A percentile compares a stretch with the other conserved stretches of the same genome.
phyloP scores from a whole-genome alignment of 305 asterid species.

The Petunia hybrid region DNA sequence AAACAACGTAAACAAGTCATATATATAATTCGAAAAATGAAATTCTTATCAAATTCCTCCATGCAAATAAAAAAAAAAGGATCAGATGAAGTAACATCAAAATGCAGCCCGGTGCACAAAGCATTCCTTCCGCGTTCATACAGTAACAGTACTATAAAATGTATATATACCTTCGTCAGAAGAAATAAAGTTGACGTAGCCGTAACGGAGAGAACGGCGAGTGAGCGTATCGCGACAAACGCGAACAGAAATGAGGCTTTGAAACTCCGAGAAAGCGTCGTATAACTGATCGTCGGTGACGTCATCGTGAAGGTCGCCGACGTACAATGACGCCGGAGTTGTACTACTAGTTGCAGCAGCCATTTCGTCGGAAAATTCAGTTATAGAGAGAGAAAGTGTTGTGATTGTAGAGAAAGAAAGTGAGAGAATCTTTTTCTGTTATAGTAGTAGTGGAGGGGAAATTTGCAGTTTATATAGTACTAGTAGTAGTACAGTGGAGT shows the following conservation, averaged over 20 bases:
- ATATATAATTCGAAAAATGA: background rate
- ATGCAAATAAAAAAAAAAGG: constrained; percentile 13
- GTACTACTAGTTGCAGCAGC: constrained; percentile 49
- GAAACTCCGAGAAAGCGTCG: constrained; percentile 75
- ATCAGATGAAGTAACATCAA: background rate
- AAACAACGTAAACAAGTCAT: no score
- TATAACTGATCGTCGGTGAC: constrained; percentile 61
- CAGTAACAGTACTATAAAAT: background rate
- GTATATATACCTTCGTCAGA: constrained; percentile 68
- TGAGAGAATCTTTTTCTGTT: constrained; percentile 11
- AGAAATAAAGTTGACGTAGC: constrained; percentile 75
- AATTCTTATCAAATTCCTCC: background rate
- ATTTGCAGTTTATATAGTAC: no score
- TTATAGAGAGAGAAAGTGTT: background rate
- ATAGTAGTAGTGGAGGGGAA: no score
- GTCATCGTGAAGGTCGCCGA: constrained; percentile 77
- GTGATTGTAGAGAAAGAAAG: constrained; percentile 27
- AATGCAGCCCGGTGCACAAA: no score
- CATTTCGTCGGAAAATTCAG: constrained; percentile 14
- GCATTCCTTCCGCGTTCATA: background rate
- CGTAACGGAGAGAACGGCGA: constrained; percentile 83
- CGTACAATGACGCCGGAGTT: constrained; percentile 71
- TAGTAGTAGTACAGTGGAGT: no score
- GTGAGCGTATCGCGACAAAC: constrained; percentile 81
- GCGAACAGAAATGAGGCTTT: constrained; percentile 65